Evolutionary conservation across 2,329 filamentous ascomycete genomes (phyloP).

Genomic region (Penicillium sclerotiorum): DNA sequence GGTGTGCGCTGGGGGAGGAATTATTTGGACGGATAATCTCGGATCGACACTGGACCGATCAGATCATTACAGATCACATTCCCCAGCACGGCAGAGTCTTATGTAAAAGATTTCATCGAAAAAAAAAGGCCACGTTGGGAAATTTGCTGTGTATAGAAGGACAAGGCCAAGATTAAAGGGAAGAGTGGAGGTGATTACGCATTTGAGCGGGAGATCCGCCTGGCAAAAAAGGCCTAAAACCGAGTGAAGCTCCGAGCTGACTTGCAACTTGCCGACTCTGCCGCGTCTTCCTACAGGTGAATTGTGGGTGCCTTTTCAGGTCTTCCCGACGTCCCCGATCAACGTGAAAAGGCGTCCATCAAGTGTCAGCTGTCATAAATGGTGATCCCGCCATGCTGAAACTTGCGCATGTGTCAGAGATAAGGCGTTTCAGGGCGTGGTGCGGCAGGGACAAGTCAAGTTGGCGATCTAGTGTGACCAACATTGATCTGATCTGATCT

Average conservation of each 20-base stretch:
- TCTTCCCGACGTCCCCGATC: no score
- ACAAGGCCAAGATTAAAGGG: slow-evolving; percentile 6
- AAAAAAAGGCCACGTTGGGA: slow-evolving; percentile 18
- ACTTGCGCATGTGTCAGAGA: neutral
- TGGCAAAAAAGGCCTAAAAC: slow-evolving; percentile 20
- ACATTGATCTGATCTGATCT: neutral
- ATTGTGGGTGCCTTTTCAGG: no score
- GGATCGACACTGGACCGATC: slow-evolving; percentile 22
- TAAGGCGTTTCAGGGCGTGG: neutral
- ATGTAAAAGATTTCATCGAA: no score
- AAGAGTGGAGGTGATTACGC: slow-evolving; percentile 22
- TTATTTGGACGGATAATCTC: slow-evolving; percentile 20
- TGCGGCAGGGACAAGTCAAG: neutral
- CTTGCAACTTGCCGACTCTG: no score
- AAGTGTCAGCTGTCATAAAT: no score
- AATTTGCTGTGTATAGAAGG: slow-evolving; percentile 7
- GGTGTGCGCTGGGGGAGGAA: slow-evolving; percentile 21
- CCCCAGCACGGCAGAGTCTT: no score
- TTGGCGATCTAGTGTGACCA: neutral
- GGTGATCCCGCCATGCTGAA: no score
- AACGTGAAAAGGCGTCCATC: no score
- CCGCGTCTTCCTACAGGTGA: no score
- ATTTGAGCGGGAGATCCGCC: slow-evolving; percentile 13
- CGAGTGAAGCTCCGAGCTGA: neutral
- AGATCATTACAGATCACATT: no score